Evolutionary conservation across 345 rosid species (phyloP), one percentile per base, ranked within the genome.

Genomic region (Eucalyptus marginata): DNA sequence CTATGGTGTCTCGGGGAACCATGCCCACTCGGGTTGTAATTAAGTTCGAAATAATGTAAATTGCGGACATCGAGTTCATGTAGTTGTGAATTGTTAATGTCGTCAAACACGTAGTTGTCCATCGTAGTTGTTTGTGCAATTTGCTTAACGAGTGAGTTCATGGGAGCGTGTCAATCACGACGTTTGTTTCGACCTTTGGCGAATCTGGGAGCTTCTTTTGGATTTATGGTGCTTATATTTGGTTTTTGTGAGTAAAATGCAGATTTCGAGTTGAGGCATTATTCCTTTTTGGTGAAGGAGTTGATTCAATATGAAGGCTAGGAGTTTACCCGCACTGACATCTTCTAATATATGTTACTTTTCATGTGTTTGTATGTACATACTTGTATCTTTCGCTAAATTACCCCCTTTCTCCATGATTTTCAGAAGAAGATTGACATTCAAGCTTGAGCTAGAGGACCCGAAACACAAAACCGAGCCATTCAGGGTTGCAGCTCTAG

Each of bases 81-180:
- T 18, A 9, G 81, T 18, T 22, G 4, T 71, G 46, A 36, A 71
- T 10, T 33, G 46, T 24, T 46, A 18, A 71, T 5, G 46, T 33
- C 2, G 10, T 64, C 10, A 14, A 7, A 33, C 76, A 36, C 81
- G 5, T 71, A 18, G 13, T 36, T 36, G 25, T 71, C 27, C 46
- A 36, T 5, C 4, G 1, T 33, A 9, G 24, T 68, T 31, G 7
- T 68, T 14, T 15, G 33, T 66, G 76, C 10, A 33, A 66, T 66
- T 66, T 66, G 40, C 40, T n/a, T n/a, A 31, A 31, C 1, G 43
- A 31, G 79, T 15, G 43, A 66, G 79, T 31, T 66, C 43, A 15
- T 31, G 6, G 6, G 22, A 8, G 22, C 15, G 1, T 36, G 83
- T 10, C 11, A 3, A 11, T 36, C 15, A 1, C 5, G 7, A 6